Base-by-base conservation (phyloP, 1,284 basidiomycete species). In the Sutorius eximius region DNA sequence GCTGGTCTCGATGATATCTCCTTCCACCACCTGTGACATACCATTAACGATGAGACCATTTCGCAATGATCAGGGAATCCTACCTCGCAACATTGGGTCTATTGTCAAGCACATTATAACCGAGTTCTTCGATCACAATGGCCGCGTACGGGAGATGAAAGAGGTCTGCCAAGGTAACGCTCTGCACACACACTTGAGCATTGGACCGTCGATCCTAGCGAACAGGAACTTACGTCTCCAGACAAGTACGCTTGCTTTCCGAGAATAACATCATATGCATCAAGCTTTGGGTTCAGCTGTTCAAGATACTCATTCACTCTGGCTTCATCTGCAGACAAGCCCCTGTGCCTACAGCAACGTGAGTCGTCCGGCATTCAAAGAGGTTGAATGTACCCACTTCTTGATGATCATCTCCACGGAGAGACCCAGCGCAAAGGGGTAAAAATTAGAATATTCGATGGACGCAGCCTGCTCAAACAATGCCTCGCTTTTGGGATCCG, bases 111-210 rank as follows among this genome's bases (percentile, higher is more conserved):
- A 71, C 24, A 22, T 63, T 36, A 40, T 53, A 70, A 12, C 50
- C 58, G 16, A 71, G 55, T 33, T 59, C 57, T 46, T 71, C 67
- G 7, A 71, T 50, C 44, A 79, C 64, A 49, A 72, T 58, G 15
- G 62, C 44, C 13, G 71, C 79, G 52, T 75, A 78, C 0, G 83
- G 79, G 3, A 85, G 67, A 58, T 85, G 81, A 70, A 77, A 83
- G 9, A 86, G 64, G 61, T 86, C 83, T 1, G 77, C 81, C n/a
- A 85, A 69, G 6, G 80, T 80, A 15, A 82, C 32, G 43, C 71
- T 67, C 77, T 82, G 57, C 38, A 32, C 16, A 34, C 2, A 16
- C 32, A 20, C 8, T 41, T 41, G 22, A 37, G 22, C 22, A 24
- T 24, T 24, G 22, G 22, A 36, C 10, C 8, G 24, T 22, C 20